A percentile compares a stretch with the other conserved stretches of the same genome.
These are phyloP conservation scores for Sporisorium graminicola DNA, from an alignment of 1,284 basidiomycete genomes.

Conservation along the genomic window DNA sequence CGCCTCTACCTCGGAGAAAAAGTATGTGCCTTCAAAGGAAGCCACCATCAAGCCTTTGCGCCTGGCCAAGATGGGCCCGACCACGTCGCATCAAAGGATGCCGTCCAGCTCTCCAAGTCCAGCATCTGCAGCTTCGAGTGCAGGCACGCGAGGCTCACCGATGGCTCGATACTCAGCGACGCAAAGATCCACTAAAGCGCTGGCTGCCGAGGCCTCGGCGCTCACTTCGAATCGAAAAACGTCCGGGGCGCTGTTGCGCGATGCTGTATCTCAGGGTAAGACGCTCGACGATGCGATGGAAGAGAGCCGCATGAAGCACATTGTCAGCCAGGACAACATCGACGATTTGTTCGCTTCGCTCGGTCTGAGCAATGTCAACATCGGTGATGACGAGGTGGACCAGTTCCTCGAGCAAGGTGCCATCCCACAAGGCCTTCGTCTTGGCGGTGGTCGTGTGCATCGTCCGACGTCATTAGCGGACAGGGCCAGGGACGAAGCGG, in stretches of 20 bases:
- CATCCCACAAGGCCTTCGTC: slow-evolving; percentile 50
- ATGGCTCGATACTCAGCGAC: slow-evolving; percentile 48
- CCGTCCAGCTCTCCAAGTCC: slow-evolving; percentile 20
- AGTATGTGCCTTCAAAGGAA: slow-evolving; percentile 54
- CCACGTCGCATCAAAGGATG: slow-evolving; percentile 26
- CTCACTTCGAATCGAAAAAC: slow-evolving; percentile 50
- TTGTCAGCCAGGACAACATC: slow-evolving; percentile 53
- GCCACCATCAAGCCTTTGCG: slow-evolving; percentile 60
- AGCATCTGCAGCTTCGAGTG: slow-evolving; percentile 11
- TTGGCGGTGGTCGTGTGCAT: slow-evolving; percentile 48
- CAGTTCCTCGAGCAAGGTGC: slow-evolving; percentile 59
- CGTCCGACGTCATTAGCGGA: slow-evolving; percentile 45
- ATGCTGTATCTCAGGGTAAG: slow-evolving; percentile 52
- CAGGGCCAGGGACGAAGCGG: slow-evolving; percentile 53
- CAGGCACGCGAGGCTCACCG: slow-evolving; percentile 28
- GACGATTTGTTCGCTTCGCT: slow-evolving; percentile 65
- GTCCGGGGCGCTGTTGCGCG: slow-evolving; percentile 45
- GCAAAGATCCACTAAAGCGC: slow-evolving; percentile 45
- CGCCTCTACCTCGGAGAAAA: slow-evolving; percentile 14
- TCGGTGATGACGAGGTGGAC: slow-evolving; percentile 64
- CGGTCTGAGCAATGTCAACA: slow-evolving; percentile 58
- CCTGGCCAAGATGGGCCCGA: slow-evolving; percentile 57
- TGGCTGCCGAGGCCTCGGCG: slow-evolving; percentile 61
- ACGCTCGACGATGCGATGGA: slow-evolving; percentile 53
- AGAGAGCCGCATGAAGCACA: slow-evolving; percentile 37